These are phyloP conservation scores for Meira miltonrushii DNA, from an alignment of 1,284 basidiomycete species.

Conservation along the genomic window DNA sequence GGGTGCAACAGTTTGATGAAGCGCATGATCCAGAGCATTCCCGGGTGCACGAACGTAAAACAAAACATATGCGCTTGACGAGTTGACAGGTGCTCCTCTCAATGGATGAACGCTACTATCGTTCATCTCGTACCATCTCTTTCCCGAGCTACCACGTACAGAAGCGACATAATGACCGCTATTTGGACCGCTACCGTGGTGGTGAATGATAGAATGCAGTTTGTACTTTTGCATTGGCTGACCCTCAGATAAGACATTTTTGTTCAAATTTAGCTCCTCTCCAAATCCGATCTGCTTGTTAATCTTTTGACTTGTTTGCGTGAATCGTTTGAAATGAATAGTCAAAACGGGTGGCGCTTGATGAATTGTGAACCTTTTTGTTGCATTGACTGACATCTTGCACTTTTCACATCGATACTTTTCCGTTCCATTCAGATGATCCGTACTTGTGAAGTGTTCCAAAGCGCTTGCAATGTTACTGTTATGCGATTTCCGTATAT, in stretches of 20 bases:
- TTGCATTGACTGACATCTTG: slow-evolving; percentile 77
- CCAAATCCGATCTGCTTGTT: slow-evolving; percentile 72
- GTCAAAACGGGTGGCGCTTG: slow-evolving; percentile 85
- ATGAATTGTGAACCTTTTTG: slow-evolving; percentile 81
- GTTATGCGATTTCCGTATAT: slow-evolving; percentile 57
- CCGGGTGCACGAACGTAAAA: slow-evolving; percentile 72
- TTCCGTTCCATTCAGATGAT: slow-evolving; percentile 79
- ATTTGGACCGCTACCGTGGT: slow-evolving; percentile 85
- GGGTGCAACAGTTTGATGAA: too few species aligned
- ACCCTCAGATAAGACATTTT: slow-evolving; percentile 59
- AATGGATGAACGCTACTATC: slow-evolving; percentile 67
- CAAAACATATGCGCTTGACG: slow-evolving; percentile 83
- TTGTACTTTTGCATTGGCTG: slow-evolving; percentile 64
- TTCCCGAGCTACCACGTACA: slow-evolving; percentile 67
- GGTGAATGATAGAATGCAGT: slow-evolving; percentile 86
- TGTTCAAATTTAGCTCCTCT: slow-evolving; percentile 69
- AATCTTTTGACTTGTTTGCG: slow-evolving; percentile 64
- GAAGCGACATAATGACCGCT: slow-evolving; percentile 93
- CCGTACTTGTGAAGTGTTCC: slow-evolving; percentile 73
- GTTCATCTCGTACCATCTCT: slow-evolving; percentile 86
- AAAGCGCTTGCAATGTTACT: slow-evolving; percentile 70
- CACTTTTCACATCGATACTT: slow-evolving; percentile 99
- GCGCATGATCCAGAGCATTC: not conserved
- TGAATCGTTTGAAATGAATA: slow-evolving; percentile 94
- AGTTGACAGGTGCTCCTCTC: slow-evolving; percentile 53